Percentiles rank a stretch among this genome's conserved stretches.
These are phyloP conservation scores for Hypocrella siamensis DNA, from an alignment of 2,329 filamentous ascomycete species.

Conservation along the genomic window DNA sequence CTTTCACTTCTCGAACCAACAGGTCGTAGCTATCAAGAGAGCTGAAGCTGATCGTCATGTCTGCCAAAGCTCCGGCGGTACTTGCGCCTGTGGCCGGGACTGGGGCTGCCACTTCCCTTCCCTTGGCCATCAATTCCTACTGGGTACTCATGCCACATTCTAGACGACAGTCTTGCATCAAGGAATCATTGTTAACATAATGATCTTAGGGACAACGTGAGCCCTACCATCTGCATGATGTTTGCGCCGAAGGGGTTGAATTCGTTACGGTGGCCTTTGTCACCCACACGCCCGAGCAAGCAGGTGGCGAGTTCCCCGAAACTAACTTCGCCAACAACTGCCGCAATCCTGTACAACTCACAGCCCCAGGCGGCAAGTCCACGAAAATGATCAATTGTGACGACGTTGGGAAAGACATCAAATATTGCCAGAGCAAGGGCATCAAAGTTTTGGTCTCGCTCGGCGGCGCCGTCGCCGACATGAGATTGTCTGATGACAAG, in stretches of 20 bases:
- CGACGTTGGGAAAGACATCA: slow-evolving; percentile 21
- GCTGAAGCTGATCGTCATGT: not conserved
- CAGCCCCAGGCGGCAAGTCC: slow-evolving; percentile 9
- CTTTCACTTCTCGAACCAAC: too few species aligned
- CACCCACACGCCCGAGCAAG: slow-evolving; percentile 21
- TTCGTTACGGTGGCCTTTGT: slow-evolving; percentile 23
- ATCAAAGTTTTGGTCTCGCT: slow-evolving; percentile 28
- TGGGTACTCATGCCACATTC: slow-evolving; percentile 17
- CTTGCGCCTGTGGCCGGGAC: slow-evolving; percentile 8
- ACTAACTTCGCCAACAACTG: slow-evolving; percentile 19
- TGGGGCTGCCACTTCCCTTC: not conserved
- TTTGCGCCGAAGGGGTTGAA: slow-evolving; percentile 21
- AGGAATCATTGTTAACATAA: slow-evolving; percentile 2
- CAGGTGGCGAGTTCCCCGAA: slow-evolving; percentile 17
- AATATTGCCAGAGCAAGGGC: slow-evolving; percentile 23
- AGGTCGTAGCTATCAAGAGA: too few species aligned
- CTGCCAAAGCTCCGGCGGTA: slow-evolving; percentile 5
- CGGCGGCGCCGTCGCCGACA: slow-evolving; percentile 20
- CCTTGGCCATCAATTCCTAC: slow-evolving; percentile 20
- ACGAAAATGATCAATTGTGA: slow-evolving; percentile 19
- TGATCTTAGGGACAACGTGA: slow-evolving; percentile 18
- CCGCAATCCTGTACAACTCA: not conserved
- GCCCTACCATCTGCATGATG: slow-evolving; percentile 14
- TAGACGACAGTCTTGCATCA: not conserved
- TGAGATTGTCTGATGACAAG: slow-evolving; percentile 15